Conservation (phyloP, 495 filamentous ascomycete genomes). For the Diplogelasinospora grovesii region DNA sequence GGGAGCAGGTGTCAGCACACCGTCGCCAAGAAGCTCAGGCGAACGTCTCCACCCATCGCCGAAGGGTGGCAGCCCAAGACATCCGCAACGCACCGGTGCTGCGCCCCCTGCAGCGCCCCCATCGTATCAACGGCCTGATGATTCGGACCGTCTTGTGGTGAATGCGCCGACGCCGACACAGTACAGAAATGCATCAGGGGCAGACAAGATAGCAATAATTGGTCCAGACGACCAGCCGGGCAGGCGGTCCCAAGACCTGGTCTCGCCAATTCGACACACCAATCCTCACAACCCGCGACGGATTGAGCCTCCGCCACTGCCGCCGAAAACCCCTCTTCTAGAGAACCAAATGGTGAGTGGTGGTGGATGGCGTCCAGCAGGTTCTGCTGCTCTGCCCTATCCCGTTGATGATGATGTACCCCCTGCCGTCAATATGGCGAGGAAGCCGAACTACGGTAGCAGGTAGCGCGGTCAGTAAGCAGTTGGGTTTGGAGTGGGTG, state of each 20-base stretch:
- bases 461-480: constrained; percentile 29
- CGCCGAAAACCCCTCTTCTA: constrained; percentile 76
- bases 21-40: constrained; percentile 38
- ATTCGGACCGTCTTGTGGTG: constrained; percentile 40
- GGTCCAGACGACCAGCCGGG: constrained; percentile 53
- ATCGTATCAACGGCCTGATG: constrained; percentile 19
- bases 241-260: constrained; percentile 38
- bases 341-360: constrained; percentile 22
- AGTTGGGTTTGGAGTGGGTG: not conserved
- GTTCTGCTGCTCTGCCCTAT: constrained; percentile 51
- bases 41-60: constrained; percentile 32
- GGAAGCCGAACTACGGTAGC: constrained; percentile 72
- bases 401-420: constrained; percentile 76
- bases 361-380: constrained; percentile 14
- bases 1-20: constrained; percentile 22
- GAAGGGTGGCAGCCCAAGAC: constrained; percentile 24
- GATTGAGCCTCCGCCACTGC: constrained; percentile 66
- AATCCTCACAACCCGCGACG: constrained; percentile 40
- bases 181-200: constrained; percentile 39
- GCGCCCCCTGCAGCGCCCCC: constrained; percentile 26
- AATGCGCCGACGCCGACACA: constrained; percentile 48
- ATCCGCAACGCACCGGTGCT: constrained; percentile 22
- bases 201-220: constrained; percentile 57
- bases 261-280: constrained; percentile 27
- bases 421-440: constrained; percentile 72